Evolutionary conservation across 2,329 filamentous ascomycete species (phyloP).

Genomic region (Aspergillus tamarii): DNA sequence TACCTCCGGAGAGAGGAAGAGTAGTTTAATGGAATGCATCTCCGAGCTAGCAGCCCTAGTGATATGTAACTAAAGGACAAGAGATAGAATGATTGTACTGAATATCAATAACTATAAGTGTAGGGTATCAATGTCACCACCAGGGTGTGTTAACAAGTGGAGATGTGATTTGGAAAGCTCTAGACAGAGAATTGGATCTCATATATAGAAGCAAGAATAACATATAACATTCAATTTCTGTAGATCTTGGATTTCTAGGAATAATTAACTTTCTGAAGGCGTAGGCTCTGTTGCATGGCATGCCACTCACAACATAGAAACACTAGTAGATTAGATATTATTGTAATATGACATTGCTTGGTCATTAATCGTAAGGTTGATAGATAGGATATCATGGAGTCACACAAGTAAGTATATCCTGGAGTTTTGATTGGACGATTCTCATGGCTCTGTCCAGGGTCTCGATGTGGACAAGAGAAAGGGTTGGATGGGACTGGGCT

Average conservation of each 20-base stretch:
- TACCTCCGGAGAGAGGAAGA: conserved; percentile 65
- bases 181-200: neutral
- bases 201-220: conserved; percentile 6
- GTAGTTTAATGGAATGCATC: conserved; percentile 29
- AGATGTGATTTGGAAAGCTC: neutral
- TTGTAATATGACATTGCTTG: conserved; percentile 6
- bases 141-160: neutral
- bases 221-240: neutral
- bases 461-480: neutral
- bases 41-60: conserved; percentile 7
- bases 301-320: conserved; percentile 7
- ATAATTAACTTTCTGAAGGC: conserved; percentile 18
- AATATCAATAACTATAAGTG: neutral
- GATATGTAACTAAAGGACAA: neutral
- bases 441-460: neutral
- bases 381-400: neutral
- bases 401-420: conserved; percentile 18
- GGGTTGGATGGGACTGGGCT: neutral
- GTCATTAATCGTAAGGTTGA: conserved; percentile 5
- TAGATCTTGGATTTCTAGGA: neutral
- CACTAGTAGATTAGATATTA: conserved; percentile 14
- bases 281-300: neutral
- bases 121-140: conserved; percentile 3
- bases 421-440: conserved; percentile 21
- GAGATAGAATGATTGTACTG: neutral